Conservation (phyloP, 192 early-diverging fungal genomes). For the Linnemannia exigua region DNA sequence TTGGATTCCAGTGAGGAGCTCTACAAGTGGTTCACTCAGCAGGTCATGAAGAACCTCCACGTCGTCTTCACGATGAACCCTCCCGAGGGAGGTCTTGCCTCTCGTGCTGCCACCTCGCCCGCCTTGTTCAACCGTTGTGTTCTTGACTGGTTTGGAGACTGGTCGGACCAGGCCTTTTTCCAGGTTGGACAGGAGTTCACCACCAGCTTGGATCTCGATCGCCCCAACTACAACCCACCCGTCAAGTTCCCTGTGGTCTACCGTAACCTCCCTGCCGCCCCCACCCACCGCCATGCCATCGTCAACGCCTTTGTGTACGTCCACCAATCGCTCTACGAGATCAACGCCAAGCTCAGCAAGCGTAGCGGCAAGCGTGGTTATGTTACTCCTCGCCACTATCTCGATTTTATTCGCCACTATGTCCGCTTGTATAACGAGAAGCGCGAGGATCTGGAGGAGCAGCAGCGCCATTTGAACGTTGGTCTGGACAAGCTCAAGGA, state of each 20-base stretch:
- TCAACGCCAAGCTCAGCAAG: constrained; percentile 87
- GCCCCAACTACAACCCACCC: constrained; percentile 76
- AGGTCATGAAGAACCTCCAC: constrained; percentile 97
- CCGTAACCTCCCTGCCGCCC: constrained; percentile 75
- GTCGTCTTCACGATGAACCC: constrained; percentile 99
- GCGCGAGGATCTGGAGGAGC: constrained; percentile 96
- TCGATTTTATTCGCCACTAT: constrained; percentile 98
- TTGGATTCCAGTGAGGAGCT: constrained; percentile 96
- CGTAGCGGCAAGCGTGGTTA: constrained; percentile 87
- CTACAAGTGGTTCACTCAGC: constrained; percentile 97
- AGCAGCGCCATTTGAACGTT: constrained; percentile 98
- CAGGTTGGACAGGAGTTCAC: constrained; percentile 99
- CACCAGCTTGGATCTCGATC: constrained; percentile 88
- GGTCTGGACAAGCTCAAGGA: constrained; percentile 96
- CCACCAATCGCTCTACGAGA: constrained; percentile 90
- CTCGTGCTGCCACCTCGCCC: constrained; percentile 96
- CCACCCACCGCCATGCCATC: constrained; percentile 86
- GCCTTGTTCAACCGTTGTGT: constrained; percentile 99
- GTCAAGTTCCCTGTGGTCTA: constrained; percentile 83
- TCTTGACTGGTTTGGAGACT: constrained; percentile 99
- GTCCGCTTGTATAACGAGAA: constrained; percentile 92
- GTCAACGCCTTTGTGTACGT: constrained; percentile 94
- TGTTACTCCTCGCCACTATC: constrained; percentile 97
- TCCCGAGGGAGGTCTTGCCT: constrained; percentile 90
- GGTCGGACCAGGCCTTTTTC: constrained; percentile 97